Evolutionary conservation across 2,329 filamentous ascomycete species (phyloP).

Genomic region (Elsinoe necatrix): DNA sequence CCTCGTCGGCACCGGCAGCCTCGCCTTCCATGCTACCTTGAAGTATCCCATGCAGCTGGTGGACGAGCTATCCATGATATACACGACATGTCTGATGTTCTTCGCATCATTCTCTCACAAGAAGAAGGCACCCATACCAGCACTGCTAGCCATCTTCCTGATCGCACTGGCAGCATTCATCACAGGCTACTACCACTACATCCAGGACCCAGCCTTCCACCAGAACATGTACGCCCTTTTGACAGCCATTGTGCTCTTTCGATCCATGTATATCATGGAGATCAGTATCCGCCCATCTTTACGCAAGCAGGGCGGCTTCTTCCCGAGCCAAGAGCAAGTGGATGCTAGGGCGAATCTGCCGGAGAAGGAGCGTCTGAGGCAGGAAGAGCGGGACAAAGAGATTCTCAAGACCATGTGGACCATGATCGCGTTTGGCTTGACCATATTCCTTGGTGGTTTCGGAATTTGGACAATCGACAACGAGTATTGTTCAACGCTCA

Average conservation of each 20-base stretch:
- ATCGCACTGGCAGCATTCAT: slow-evolving; percentile 52
- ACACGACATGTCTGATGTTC: slow-evolving; percentile 61
- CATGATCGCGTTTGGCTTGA: slow-evolving; percentile 60
- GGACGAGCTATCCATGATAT: slow-evolving; percentile 64
- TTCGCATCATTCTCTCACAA: slow-evolving; percentile 69
- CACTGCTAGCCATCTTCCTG: slow-evolving; percentile 50
- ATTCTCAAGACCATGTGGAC: slow-evolving; percentile 65
- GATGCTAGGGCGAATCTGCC: slow-evolving; percentile 30
- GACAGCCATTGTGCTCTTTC: slow-evolving; percentile 60
- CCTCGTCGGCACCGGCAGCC: slow-evolving; percentile 52
- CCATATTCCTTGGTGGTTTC: slow-evolving; percentile 66
- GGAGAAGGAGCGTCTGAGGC: slow-evolving; percentile 33
- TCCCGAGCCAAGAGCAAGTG: slow-evolving; percentile 30
- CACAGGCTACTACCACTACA: slow-evolving; percentile 71
- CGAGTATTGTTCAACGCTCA: slow-evolving; percentile 58
- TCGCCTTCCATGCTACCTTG: slow-evolving; percentile 55
- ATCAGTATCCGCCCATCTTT: slow-evolving; percentile 52
- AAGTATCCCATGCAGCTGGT: slow-evolving; percentile 66
- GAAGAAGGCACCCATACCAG: slow-evolving; percentile 43
- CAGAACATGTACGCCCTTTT: slow-evolving; percentile 69
- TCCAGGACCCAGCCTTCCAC: slow-evolving; percentile 76
- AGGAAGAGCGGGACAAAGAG: slow-evolving; percentile 48
- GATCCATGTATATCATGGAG: slow-evolving; percentile 73
- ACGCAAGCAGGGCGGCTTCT: slow-evolving; percentile 23
- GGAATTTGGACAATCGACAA: slow-evolving; percentile 74